A percentile compares a stretch with the other conserved stretches of the same genome.
phyloP scores from a whole-genome alignment of 495 filamentous ascomycete species.

The Penicillium subrubescens region DNA sequence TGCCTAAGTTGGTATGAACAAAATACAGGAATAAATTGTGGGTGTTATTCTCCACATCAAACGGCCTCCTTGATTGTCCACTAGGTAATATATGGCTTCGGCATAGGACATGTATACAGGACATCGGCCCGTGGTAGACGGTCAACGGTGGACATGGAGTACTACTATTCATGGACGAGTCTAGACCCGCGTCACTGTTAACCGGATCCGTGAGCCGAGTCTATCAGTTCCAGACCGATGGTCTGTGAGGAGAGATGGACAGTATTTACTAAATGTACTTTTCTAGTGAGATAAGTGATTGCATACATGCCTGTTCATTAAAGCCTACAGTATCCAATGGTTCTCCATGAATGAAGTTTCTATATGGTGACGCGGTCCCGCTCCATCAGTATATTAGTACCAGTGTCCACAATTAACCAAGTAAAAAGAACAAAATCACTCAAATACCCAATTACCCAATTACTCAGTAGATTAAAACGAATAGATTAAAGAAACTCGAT shows the following conservation, averaged over 20 bases:
- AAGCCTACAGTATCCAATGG: background rate
- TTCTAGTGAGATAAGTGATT: background rate
- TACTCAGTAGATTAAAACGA: too few species aligned
- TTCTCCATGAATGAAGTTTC: too few species aligned
- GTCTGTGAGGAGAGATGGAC: background rate
- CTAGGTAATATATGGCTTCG: background rate
- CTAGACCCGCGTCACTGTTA: constrained; percentile 17
- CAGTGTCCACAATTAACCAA: background rate
- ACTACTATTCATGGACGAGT: constrained; percentile 1
- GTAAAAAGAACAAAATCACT: background rate
- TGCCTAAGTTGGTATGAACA: too few species aligned
- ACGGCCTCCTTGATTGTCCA: background rate
- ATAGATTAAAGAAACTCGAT: background rate
- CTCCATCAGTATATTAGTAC: background rate
- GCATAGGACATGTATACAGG: constrained; percentile 15
- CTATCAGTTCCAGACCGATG: background rate
- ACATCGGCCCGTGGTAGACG: background rate
- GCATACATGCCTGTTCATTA: background rate
- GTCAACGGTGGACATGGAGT: background rate
- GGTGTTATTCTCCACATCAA: background rate
- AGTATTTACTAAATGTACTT: background rate
- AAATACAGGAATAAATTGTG: too few species aligned
- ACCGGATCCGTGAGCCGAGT: constrained; percentile 6
- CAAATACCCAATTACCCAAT: background rate
- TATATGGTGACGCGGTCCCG: background rate